Conservation (phyloP, 2,329 filamentous ascomycete genomes). For the Spiromastix sp. region DNA sequence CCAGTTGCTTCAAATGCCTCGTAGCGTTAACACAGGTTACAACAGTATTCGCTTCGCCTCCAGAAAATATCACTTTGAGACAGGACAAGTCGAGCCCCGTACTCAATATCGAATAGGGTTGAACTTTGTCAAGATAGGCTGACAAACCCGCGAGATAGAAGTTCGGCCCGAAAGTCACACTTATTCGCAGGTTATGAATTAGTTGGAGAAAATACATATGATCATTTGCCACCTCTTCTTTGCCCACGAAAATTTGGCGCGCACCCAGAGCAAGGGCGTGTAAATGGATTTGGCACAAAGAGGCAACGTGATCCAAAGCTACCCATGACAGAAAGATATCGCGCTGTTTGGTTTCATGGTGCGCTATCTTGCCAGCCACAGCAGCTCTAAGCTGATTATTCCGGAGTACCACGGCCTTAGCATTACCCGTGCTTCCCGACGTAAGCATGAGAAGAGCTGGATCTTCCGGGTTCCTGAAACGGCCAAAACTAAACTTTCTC, state of each 20-base stretch:
- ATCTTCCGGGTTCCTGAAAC: slow-evolving; percentile 7
- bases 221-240: slow-evolving; percentile 29
- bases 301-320: slow-evolving; percentile 45
- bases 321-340: slow-evolving; percentile 40
- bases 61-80: slow-evolving; percentile 22
- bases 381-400: slow-evolving; percentile 36
- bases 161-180: slow-evolving; percentile 25
- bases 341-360: slow-evolving; percentile 18
- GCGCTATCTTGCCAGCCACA: slow-evolving; percentile 28
- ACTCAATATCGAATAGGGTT: not conserved
- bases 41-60: slow-evolving; percentile 39
- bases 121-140: slow-evolving; percentile 3
- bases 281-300: slow-evolving; percentile 43
- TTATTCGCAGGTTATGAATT: slow-evolving; percentile 23
- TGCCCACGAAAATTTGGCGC: slow-evolving; percentile 37
- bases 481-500: slow-evolving; percentile 5
- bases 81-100: slow-evolving; percentile 19
- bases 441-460: slow-evolving; percentile 40
- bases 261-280: slow-evolving; percentile 33
- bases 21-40: slow-evolving; percentile 24
- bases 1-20: slow-evolving; percentile 20
- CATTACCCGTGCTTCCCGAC: slow-evolving; percentile 42
- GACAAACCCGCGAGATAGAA: slow-evolving; percentile 16
- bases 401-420: slow-evolving; percentile 40
- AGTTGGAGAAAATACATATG: slow-evolving; percentile 33